Conservation (phyloP, 169 alveolate species). For the Prorocentrum cordatum region DNA sequence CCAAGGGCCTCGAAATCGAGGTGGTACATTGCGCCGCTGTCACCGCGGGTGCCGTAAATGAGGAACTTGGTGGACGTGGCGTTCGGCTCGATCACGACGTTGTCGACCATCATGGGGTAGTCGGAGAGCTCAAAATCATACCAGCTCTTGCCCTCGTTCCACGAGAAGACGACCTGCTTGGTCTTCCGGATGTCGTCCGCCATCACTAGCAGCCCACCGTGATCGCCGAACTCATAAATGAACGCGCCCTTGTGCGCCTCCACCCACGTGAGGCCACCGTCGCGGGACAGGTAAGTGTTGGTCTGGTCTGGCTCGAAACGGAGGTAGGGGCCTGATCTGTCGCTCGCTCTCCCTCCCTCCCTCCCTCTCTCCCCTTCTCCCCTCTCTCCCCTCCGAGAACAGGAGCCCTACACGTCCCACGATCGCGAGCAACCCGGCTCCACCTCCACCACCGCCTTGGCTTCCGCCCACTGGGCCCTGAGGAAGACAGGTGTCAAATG, state of each 20-base stretch:
- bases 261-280: slow-evolving; percentile 96
- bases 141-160: slow-evolving; percentile 97
- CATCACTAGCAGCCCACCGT: slow-evolving; percentile 97
- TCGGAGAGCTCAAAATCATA: slow-evolving; percentile 85
- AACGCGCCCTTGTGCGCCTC: slow-evolving; percentile 95
- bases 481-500: no score
- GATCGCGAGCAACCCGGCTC: no score
- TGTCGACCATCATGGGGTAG: slow-evolving; percentile 82
- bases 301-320: slow-evolving; percentile 72
- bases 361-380: background rate
- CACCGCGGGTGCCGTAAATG: slow-evolving; percentile 89
- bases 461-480: no score
- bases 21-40: slow-evolving; percentile 80
- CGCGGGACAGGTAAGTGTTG: slow-evolving; percentile 92
- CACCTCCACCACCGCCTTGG: no score
- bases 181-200: slow-evolving; percentile 83
- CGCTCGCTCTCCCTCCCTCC: background rate
- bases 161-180: slow-evolving; percentile 81
- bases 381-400: background rate
- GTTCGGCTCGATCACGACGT: slow-evolving; percentile 93
- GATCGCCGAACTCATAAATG: slow-evolving; percentile 97
- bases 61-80: slow-evolving; percentile 90
- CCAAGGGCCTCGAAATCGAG: slow-evolving; percentile 90
- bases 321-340: background rate
- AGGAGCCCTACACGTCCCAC: no score